Evolutionary conservation across 2,329 filamentous ascomycete species (phyloP), one percentile per base, ranked within the genome.

Genomic region (Torrubiellomyces zombiae): DNA sequence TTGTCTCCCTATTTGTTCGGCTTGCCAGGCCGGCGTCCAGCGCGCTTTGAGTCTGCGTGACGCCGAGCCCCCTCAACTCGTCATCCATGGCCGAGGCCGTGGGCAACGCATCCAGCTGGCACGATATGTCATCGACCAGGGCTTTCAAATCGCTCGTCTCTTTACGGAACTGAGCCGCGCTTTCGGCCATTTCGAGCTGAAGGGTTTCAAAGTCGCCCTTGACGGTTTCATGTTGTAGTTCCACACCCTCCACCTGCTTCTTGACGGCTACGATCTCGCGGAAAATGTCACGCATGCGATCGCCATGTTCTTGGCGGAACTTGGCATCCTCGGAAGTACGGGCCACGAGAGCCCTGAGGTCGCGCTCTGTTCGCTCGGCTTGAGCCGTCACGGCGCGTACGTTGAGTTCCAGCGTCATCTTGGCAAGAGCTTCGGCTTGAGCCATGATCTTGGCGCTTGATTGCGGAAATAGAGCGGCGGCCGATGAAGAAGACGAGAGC

Each of bases 321-420:
- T 34, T 31, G 11, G 38, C 36, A 18, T 53, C 40, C 7, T 41
- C 28, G 6, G 33, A 31, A 3, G 43, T 49, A 10, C 27, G 26
- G 6, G 18, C 10, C 6, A 42, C 38, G 6, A 53, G 41, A 11
- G 29, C 27, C 6, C 27, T 29, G 15, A 53, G 28, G 7, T 50
- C 42, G 2, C 32, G 32, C 26, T 50, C 42, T 3, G 52, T 40
- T 4, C 38, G 36, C 20, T 43, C 36, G 2, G 42, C 40, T 23
- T 45, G 42, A 13, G 28, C 27, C 15, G 30, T 25, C 14, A 53
- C 30, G 16, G 37, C 29, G 18, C 43, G 46, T 18, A 53, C 30
- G 29, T 41, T 45, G 26, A 53, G 42, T 33, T 53, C 50, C n/a
- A 45, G 34, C 5, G 44, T 51, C 44, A 53, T 51, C 20, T 32